Evolutionary conservation across 257 asterid genomes (phyloP).

Genomic region (Solanum medicagineum): DNA sequence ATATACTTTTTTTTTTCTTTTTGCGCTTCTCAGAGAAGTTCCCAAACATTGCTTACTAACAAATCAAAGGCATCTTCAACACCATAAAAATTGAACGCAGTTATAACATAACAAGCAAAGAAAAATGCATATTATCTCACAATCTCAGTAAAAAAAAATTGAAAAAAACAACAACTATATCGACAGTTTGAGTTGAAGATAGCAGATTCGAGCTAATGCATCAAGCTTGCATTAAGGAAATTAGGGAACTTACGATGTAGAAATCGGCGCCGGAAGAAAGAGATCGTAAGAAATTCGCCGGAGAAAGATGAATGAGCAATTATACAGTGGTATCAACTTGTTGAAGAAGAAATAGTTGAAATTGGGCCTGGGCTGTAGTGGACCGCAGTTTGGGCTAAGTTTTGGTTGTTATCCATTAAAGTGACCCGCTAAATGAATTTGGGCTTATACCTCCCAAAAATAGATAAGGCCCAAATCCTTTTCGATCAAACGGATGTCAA

Average conservation of each 20-base stretch:
- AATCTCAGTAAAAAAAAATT: background rate
- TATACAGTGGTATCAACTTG: background rate
- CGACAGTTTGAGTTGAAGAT: background rate
- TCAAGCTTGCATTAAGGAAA: background rate
- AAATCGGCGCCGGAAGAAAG: background rate
- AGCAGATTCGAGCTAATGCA: background rate
- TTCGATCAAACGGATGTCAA: background rate
- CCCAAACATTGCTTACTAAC: background rate
- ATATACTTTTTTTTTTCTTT: background rate
- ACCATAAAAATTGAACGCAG: no score
- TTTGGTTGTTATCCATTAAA: background rate
- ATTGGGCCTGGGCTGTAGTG: background rate
- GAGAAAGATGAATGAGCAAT: background rate
- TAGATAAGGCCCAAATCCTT: background rate
- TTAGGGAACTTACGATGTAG: background rate
- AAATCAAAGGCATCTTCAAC: background rate
- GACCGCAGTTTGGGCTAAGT: background rate
- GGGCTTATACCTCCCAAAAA: background rate
- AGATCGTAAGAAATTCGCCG: background rate
- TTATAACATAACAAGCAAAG: background rate
- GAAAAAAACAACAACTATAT: background rate
- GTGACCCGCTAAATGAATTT: background rate
- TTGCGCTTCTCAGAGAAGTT: background rate
- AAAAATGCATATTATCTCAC: background rate
- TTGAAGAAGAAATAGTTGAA: background rate